Evolutionary conservation across 2,329 filamentous ascomycete genomes (phyloP), one percentile per base, ranked within the genome.

Genomic region (Lanzia echinophila): DNA sequence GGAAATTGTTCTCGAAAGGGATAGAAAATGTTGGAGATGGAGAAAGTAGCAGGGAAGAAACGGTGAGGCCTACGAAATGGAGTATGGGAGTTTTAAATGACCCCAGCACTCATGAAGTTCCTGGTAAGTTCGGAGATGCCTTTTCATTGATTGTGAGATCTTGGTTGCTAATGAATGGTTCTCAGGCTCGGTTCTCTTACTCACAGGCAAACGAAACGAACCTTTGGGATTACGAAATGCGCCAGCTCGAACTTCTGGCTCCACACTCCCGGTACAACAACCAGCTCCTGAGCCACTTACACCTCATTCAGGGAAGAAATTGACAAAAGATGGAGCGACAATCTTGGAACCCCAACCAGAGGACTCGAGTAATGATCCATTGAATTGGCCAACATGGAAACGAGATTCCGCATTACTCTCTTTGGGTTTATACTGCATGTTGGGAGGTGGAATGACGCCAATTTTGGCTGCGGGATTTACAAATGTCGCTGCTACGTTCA

Each of bases 261-360:
- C 81, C 13, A 81, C 79, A 10, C 42, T 66, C 15, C 64, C 63
- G 19, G 50, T 58, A n/a, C 55, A 56, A 53, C 51, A 50, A 12
- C 44, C 43, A 41, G 20, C 44, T 32, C 38, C 54, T 17, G 43
- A 44, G 31, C 28, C 51, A 19, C 13, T 36, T 20, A 38, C 47
- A 19, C 28, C 17, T 22, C n/a, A 12, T 32, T 20, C 36, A 69
- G 15, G 74, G 73, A 82, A 83, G 72, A 96, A 96, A 74, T 86
- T 77, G 60, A 96, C 90, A 2, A 72, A 78, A 34, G 87, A 96
- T 67, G 90, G 90, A 15, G 79, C 82, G 57, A 90, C 96, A 63
- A 90, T 97, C 53, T 74, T 97, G 13, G 87, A 95, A 0, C 92
- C 92, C 0, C 92, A 97, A 67, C 92, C 92, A 0, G 90, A 96